Evolutionary conservation across 2,329 filamentous ascomycete genomes (phyloP).

Genomic region (Penicillium sp.): DNA sequence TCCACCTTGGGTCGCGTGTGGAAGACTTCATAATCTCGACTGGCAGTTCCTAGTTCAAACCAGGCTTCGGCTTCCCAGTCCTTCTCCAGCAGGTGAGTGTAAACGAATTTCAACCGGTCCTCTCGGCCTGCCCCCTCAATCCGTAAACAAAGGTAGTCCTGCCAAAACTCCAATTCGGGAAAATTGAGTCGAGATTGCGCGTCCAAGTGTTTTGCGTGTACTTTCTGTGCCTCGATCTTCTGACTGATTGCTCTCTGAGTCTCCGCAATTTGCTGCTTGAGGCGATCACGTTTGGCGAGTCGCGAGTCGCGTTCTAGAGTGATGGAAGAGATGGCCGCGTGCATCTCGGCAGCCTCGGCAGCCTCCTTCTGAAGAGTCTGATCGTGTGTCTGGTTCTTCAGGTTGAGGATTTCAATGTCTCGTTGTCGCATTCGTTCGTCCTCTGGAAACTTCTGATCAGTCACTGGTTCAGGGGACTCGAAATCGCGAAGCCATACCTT

Average conservation of each 20-base stretch:
- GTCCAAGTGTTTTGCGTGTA: constrained; percentile 68
- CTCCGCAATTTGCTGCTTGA: constrained; percentile 55
- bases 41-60: constrained; percentile 84
- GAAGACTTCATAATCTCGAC: constrained; percentile 79
- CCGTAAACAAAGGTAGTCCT: constrained; percentile 79
- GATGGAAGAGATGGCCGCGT: constrained; percentile 57
- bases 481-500: constrained; percentile 59
- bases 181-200: constrained; percentile 84
- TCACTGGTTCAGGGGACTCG: neutral
- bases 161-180: constrained; percentile 95
- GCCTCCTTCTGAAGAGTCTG: constrained; percentile 59
- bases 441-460: constrained; percentile 55
- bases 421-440: constrained; percentile 86
- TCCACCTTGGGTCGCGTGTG: constrained; percentile 70
- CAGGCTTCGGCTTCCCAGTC: constrained; percentile 87
- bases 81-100: constrained; percentile 78
- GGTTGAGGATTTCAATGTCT: constrained; percentile 72
- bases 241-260: constrained; percentile 48
- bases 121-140: constrained; percentile 86
- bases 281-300: constrained; percentile 53
- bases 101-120: constrained; percentile 86
- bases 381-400: constrained; percentile 56
- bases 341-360: constrained; percentile 62
- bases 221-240: constrained; percentile 46
- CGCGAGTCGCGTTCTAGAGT: constrained; percentile 56